Percentiles rank a stretch among this genome's conserved stretches.
These are phyloP conservation scores for Perkinsus marinus DNA, from an alignment of 169 alveolate genomes.

Conservation along the genomic window DNA sequence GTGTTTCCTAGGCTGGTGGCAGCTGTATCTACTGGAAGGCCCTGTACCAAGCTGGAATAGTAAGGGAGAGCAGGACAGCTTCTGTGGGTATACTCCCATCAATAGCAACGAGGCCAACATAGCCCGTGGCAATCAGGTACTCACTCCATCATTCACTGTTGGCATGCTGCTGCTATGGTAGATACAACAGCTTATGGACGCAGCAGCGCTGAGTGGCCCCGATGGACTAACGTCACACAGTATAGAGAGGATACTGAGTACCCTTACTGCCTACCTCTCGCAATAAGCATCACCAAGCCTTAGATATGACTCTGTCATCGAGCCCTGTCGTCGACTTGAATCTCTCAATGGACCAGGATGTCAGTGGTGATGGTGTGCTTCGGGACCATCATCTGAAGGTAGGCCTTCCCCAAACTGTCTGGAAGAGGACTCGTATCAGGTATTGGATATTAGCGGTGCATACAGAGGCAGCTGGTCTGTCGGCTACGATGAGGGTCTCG, in stretches of 20 bases:
- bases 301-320: neutral
- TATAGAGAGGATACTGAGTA: neutral
- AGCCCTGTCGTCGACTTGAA: neutral
- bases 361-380: neutral
- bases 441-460: neutral
- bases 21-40: neutral
- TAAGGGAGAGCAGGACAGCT: neutral
- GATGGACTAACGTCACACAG: neutral
- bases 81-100: neutral
- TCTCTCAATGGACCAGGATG: neutral
- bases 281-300: neutral
- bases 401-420: neutral
- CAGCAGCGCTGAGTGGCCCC: neutral
- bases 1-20: neutral
- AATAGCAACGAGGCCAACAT: neutral
- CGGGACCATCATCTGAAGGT: neutral
- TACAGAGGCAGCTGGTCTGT: neutral
- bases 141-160: neutral
- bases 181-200: neutral
- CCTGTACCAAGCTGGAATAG: neutral
- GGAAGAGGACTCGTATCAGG: neutral
- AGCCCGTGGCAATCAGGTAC: neutral
- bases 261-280: neutral
- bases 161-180: neutral
- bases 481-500: neutral